Evolutionary conservation across 805 yeast species (phyloP).

Genomic region (Hanseniaspora occidentalis): DNA sequence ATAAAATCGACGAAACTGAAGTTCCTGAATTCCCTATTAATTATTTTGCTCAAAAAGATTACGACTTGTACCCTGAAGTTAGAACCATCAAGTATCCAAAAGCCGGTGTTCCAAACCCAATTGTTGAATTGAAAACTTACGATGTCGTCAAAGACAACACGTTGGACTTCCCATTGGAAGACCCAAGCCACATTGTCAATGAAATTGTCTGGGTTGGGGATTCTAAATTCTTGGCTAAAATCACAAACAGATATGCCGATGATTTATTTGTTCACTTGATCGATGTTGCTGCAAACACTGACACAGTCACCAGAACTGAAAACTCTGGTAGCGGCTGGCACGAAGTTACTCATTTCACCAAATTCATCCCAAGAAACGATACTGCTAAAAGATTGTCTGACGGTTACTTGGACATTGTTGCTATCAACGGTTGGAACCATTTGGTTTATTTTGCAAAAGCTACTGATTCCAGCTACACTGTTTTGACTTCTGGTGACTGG

Average conservation of each 20-base stretch:
- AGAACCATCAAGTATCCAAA: slow-evolving; percentile 66
- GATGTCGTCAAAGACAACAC: slow-evolving; percentile 21
- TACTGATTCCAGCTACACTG: slow-evolving; percentile 35
- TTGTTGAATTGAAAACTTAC: slow-evolving; percentile 40
- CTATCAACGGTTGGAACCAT: slow-evolving; percentile 53
- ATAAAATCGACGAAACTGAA: slow-evolving; percentile 57
- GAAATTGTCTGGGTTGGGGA: slow-evolving; percentile 64
- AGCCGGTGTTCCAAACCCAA: slow-evolving; percentile 69
- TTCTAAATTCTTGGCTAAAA: slow-evolving; percentile 36
- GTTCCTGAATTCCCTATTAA: slow-evolving; percentile 69
- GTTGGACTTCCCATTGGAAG: slow-evolving; percentile 27
- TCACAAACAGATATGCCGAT: slow-evolving; percentile 58
- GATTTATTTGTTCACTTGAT: slow-evolving; percentile 43
- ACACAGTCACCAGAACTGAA: slow-evolving; percentile 30
- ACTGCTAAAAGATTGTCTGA: slow-evolving; percentile 32
- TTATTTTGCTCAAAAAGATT: slow-evolving; percentile 49
- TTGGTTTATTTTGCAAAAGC: slow-evolving; percentile 78
- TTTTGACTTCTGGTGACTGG: slow-evolving; percentile 73
- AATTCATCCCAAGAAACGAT: slow-evolving; percentile 40
- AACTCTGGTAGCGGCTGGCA: slow-evolving; percentile 55
- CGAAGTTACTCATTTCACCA: slow-evolving; percentile 57
- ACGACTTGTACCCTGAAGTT: slow-evolving; percentile 48
- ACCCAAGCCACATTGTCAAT: slow-evolving; percentile 39
- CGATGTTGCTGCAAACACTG: slow-evolving; percentile 25
- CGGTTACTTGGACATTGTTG: slow-evolving; percentile 75